phyloP scores from a whole-genome alignment of 345 rosid genomes.

The Corchorus olitorius region DNA sequence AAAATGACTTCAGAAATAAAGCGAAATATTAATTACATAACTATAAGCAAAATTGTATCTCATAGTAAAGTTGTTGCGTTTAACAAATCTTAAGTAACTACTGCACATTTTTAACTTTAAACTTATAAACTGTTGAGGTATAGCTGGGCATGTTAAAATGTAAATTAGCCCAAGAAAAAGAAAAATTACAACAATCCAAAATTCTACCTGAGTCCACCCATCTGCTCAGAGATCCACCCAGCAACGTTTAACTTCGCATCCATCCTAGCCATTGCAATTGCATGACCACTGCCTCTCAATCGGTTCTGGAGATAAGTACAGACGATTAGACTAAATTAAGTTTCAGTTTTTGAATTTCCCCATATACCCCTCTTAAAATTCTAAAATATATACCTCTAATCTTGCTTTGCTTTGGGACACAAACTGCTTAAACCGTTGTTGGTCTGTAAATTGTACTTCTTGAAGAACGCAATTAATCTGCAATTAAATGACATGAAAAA shows the following conservation, averaged over 20 bases:
- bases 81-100: constrained; percentile 14
- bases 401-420: constrained; percentile 96
- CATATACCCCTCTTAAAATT: constrained; percentile 16
- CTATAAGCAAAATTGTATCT: not conserved
- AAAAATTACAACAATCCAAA: not conserved
- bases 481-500: constrained; percentile 22
- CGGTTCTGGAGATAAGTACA: constrained; percentile 59
- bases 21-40: not conserved
- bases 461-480: constrained; percentile 82
- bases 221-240: constrained; percentile 98
- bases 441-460: constrained; percentile 95
- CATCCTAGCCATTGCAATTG: constrained; percentile 89
- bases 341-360: not conserved
- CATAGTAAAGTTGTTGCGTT: constrained; percentile 2
- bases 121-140: not conserved
- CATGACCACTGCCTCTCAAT: constrained; percentile 91
- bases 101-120: not conserved
- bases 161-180: not conserved
- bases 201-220: constrained; percentile 92
- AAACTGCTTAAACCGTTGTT: constrained; percentile 95
- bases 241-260: constrained; percentile 87
- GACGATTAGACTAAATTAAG: constrained; percentile 18
- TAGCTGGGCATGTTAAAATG: not conserved
- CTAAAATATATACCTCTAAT: constrained; percentile 73
- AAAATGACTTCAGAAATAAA: constrained; percentile 3